phyloP scores from a whole-genome alignment of 306 rosid species.

The Cucurbita argyrosperma region DNA sequence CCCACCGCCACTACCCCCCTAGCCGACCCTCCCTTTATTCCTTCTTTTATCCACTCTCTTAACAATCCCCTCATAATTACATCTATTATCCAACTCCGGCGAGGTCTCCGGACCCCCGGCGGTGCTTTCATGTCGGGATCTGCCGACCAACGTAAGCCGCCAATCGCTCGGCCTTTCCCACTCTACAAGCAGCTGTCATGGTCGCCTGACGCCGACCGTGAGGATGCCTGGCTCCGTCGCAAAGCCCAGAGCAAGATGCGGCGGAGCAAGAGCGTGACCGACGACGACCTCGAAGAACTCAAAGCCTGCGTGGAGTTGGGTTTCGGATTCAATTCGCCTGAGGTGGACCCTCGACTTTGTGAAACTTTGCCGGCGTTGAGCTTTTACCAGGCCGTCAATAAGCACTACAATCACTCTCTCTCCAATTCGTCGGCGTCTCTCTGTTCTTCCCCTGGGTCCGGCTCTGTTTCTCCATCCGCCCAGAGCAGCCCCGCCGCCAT shows the following conservation, averaged over 20 bases:
- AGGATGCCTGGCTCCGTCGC: constrained; percentile 85
- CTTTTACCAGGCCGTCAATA: constrained; percentile 71
- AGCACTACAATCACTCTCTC: constrained; percentile 32
- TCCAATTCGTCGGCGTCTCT: constrained; percentile 11
- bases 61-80: neutral
- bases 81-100: constrained; percentile 6
- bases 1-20: constrained; percentile 7
- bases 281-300: constrained; percentile 75
- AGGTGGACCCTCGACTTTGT: constrained; percentile 45
- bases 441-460: constrained; percentile 24
- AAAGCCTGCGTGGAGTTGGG: constrained; percentile 88
- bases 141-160: neutral
- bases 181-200: constrained; percentile 79
- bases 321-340: constrained; percentile 64
- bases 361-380: constrained; percentile 76
- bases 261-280: constrained; percentile 68
- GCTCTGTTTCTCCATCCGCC: constrained; percentile 7
- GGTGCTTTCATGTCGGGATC: constrained; percentile 1
- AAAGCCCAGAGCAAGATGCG: constrained; percentile 49
- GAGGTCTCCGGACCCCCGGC: constrained; percentile 85
- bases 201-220: constrained; percentile 78
- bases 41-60: neutral
- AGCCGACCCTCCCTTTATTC: neutral
- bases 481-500: constrained; percentile 25
- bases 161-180: constrained; percentile 8